Evolutionary conservation across 2,329 filamentous ascomycete species (phyloP).

Genomic region (Monosporascus sp.): DNA sequence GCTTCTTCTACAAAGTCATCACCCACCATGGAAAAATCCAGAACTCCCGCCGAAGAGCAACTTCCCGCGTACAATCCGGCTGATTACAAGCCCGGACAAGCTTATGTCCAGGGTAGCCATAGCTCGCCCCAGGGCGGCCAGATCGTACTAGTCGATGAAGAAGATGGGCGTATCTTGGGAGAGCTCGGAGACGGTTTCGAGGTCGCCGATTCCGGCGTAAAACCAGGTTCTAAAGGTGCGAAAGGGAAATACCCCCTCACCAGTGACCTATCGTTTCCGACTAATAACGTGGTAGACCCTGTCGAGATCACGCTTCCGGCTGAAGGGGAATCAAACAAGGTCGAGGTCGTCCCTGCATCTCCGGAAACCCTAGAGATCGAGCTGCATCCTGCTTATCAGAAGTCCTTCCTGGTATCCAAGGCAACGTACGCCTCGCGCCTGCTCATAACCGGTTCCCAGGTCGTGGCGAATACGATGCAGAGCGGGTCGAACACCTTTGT

Average conservation of each 20-base stretch:
- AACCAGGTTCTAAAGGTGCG: conserved; percentile 86
- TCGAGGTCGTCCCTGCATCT: conserved; percentile 60
- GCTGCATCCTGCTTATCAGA: conserved; percentile 85
- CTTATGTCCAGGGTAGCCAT: conserved; percentile 61
- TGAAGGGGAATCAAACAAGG: conserved; percentile 59
- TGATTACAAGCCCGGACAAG: conserved; percentile 74
- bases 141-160: conserved; percentile 91
- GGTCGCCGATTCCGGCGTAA: conserved; percentile 72
- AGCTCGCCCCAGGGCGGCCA: conserved; percentile 60
- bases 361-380: conserved; percentile 71
- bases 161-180: conserved; percentile 91
- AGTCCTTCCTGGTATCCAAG: conserved; percentile 79
- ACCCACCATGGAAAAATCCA: conserved; percentile 34
- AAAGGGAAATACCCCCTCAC: background rate
- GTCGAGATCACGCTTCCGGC: conserved; percentile 72
- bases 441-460: conserved; percentile 81
- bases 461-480: conserved; percentile 72
- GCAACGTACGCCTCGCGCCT: conserved; percentile 84
- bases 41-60: conserved; percentile 37
- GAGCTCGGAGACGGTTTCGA: conserved; percentile 81
- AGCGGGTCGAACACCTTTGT: conserved; percentile 76
- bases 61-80: conserved; percentile 72
- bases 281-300: conserved; percentile 49
- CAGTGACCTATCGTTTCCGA: background rate
- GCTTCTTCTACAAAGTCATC: conserved; percentile 18